These are phyloP conservation scores for Brassica rapa DNA, from an alignment of 345 rosid species.

Conservation along the genomic window DNA sequence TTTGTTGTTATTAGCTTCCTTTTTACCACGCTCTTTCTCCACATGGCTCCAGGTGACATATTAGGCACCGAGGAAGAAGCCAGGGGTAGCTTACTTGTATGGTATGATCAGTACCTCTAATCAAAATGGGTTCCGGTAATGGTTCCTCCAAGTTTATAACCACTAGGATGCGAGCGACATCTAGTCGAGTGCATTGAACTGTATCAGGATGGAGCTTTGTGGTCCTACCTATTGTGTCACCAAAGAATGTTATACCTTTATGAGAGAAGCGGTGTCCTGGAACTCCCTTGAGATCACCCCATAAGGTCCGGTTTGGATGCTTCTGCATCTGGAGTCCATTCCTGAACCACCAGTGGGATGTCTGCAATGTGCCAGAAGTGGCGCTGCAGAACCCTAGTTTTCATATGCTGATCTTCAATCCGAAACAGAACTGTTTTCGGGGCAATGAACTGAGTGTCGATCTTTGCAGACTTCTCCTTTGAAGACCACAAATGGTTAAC, in stretches of 20 bases:
- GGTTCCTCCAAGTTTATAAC: not conserved
- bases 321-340: not conserved
- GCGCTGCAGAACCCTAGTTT: not conserved
- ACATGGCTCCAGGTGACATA: not conserved
- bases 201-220: not conserved
- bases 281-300: not conserved
- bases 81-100: not conserved
- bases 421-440: not conserved
- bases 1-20: not conserved
- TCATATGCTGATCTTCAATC: not conserved
- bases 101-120: not conserved
- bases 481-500: not conserved
- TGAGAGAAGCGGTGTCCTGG: not conserved
- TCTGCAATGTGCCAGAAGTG: not conserved
- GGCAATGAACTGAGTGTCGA: not conserved
- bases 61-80: not conserved
- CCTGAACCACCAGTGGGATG: not conserved
- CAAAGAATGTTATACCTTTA: not conserved
- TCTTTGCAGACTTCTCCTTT: not conserved
- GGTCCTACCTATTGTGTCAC: not conserved
- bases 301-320: not conserved
- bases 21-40: not conserved
- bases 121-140: not conserved
- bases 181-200: not conserved
- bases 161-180: not conserved